Evolutionary conservation across 2,329 filamentous ascomycete genomes (phyloP).

Genomic region (Fonsecaea multimorphosa): DNA sequence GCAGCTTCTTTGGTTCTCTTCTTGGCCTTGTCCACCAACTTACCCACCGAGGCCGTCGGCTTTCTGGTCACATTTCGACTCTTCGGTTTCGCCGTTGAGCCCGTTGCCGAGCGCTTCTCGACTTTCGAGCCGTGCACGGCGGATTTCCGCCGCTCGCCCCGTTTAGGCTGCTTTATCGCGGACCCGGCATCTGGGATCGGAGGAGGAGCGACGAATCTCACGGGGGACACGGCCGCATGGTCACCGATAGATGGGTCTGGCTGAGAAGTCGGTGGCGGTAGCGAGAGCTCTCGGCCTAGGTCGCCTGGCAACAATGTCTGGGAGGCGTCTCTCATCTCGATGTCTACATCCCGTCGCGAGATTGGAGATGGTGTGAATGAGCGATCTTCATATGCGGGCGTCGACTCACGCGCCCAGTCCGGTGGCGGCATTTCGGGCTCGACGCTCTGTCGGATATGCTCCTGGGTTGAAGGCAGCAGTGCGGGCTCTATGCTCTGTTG

Average conservation of each 20-base stretch:
- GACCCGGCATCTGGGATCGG: conserved; percentile 17
- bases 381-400: conserved; percentile 33
- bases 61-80: conserved; percentile 31
- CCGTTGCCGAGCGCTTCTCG: conserved; percentile 31
- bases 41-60: conserved; percentile 23
- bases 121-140: conserved; percentile 31
- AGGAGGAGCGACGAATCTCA: conserved; percentile 15
- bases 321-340: conserved; percentile 27
- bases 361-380: conserved; percentile 33
- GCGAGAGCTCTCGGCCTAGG: conserved; percentile 11
- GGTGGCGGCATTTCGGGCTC: conserved; percentile 27
- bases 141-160: conserved; percentile 28
- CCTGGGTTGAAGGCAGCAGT: conserved; percentile 11
- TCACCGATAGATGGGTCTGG: neutral
- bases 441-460: conserved; percentile 32
- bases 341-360: conserved; percentile 23
- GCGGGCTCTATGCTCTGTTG: conserved; percentile 29
- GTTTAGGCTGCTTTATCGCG: conserved; percentile 31
- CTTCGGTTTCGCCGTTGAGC: conserved; percentile 27
- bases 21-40: conserved; percentile 28
- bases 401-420: conserved; percentile 29
- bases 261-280: conserved; percentile 12
- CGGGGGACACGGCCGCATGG: conserved; percentile 7
- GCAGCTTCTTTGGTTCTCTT: conserved; percentile 12
- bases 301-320: neutral